Percentiles rank a stretch among this genome's conserved stretches.
Conservation (phyloP, 345 rosid species). For the Linum usitatissimum region DNA sequence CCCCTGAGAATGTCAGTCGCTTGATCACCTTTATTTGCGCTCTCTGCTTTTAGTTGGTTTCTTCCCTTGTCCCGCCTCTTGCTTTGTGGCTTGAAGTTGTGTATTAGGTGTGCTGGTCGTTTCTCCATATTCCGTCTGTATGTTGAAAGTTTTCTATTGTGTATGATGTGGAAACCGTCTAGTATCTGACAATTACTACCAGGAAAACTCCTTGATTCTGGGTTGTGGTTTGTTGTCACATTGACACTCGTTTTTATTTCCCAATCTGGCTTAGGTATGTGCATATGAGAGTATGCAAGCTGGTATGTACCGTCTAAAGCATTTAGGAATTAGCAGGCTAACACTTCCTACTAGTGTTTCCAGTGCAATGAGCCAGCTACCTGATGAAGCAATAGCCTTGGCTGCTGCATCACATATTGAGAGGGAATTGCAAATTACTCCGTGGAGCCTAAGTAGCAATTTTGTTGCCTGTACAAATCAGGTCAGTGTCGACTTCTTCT, state of each 20-base stretch:
- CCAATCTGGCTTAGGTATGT: constrained; percentile 46
- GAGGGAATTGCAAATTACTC: constrained; percentile 90
- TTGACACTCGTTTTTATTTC: not conserved
- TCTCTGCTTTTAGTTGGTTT: not conserved
- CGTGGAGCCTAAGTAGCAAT: constrained; percentile 91
- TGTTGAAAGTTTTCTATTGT: not conserved
- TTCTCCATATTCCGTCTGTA: not conserved
- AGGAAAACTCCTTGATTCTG: not conserved
- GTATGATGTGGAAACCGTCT: not conserved
- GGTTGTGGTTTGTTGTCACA: not conserved
- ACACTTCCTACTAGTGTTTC: constrained; percentile 69
- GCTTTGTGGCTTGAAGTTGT: not conserved
- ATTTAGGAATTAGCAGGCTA: constrained; percentile 74
- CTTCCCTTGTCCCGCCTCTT: not conserved
- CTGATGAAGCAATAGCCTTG: constrained; percentile 86
- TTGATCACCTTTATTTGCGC: not conserved
- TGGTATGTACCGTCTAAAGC: constrained; percentile 82
- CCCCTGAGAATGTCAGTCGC: constrained; percentile 80
- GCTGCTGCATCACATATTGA: constrained; percentile 98
- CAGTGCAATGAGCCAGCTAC: constrained; percentile 82
- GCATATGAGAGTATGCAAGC: constrained; percentile 97
- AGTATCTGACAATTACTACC: not conserved
- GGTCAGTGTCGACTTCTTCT: constrained; percentile 27
- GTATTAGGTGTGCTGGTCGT: not conserved
- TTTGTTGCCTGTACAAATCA: constrained; percentile 90